Evolutionary conservation across 2,329 filamentous ascomycete species (phyloP).

Genomic region (Diaporthe sp.): DNA sequence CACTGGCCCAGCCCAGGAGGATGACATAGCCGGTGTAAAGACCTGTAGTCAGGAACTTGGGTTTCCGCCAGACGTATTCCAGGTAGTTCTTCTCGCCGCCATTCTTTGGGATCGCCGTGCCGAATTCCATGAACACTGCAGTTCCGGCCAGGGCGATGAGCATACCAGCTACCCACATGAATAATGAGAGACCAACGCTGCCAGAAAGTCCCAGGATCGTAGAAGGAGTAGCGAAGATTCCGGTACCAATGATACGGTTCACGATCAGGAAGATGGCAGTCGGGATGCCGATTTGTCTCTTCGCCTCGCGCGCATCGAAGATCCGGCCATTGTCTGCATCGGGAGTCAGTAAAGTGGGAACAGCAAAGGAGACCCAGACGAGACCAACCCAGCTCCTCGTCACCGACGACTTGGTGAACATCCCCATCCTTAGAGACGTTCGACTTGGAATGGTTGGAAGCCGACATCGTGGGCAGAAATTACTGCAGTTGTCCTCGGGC

Average conservation of each 20-base stretch:
- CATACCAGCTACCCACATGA: constrained; percentile 75
- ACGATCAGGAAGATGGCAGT: constrained; percentile 65
- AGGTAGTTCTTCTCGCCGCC: constrained; percentile 80
- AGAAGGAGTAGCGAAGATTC: constrained; percentile 80
- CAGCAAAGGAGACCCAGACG: not conserved
- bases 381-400: not conserved
- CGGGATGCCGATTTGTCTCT: constrained; percentile 68
- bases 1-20: constrained; percentile 73
- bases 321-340: not conserved
- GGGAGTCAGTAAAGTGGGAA: not conserved
- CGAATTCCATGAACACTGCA: constrained; percentile 75
- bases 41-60: constrained; percentile 74
- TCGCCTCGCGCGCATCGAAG: constrained; percentile 55
- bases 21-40: constrained; percentile 75
- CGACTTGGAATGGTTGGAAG: constrained; percentile 13
- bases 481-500: not conserved
- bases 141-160: constrained; percentile 73
- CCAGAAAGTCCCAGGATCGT: constrained; percentile 76
- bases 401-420: constrained; percentile 8
- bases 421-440: constrained; percentile 24
- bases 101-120: constrained; percentile 78
- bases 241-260: constrained; percentile 71
- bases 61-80: constrained; percentile 76
- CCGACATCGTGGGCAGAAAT: not conserved
- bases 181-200: constrained; percentile 73